Evolutionary conservation across 352 stramenopile genomes (phyloP).

Genomic region (Phytophthora brassicae): DNA sequence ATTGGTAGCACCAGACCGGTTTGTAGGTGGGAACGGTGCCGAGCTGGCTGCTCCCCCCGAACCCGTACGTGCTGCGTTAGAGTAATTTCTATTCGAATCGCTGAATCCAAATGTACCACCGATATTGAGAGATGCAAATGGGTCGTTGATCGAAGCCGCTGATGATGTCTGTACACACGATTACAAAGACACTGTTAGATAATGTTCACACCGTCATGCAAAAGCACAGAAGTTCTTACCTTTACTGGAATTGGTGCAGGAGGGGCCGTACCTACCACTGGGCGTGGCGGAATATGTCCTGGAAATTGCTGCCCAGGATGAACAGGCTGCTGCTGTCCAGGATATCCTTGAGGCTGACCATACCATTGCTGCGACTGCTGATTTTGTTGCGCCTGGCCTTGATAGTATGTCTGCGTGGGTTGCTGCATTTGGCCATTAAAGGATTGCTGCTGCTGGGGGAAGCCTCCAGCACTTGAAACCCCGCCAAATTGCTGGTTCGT

Average conservation of each 20-base stretch:
- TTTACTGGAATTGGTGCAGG: constrained; percentile 37
- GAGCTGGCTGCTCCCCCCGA: constrained; percentile 28
- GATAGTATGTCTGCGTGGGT: constrained; percentile 37
- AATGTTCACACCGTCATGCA: neutral
- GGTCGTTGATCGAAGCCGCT: constrained; percentile 59
- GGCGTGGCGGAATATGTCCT: constrained; percentile 32
- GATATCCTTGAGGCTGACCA: constrained; percentile 34
- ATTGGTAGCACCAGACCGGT: constrained; percentile 15
- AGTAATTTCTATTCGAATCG: constrained; percentile 21
- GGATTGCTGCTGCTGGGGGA: constrained; percentile 30
- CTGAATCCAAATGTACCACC: constrained; percentile 47
- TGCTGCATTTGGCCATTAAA: constrained; percentile 37
- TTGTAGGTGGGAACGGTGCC: constrained; percentile 22
- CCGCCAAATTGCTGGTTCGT: constrained; percentile 25
- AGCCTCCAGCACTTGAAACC: constrained; percentile 19
- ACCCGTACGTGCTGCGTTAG: constrained; percentile 18
- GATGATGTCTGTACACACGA: constrained; percentile 25
- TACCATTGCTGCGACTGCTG: constrained; percentile 54
- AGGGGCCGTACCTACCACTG: constrained; percentile 14
- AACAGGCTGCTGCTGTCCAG: constrained; percentile 31
- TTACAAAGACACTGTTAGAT: neutral
- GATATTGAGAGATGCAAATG: constrained; percentile 72
- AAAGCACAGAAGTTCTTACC: constrained; percentile 23
- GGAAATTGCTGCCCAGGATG: constrained; percentile 35
- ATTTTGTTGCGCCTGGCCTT: constrained; percentile 30